phyloP scores from a whole-genome alignment of 2,329 filamentous ascomycete species.

The Ascochyta clinopodiicola region DNA sequence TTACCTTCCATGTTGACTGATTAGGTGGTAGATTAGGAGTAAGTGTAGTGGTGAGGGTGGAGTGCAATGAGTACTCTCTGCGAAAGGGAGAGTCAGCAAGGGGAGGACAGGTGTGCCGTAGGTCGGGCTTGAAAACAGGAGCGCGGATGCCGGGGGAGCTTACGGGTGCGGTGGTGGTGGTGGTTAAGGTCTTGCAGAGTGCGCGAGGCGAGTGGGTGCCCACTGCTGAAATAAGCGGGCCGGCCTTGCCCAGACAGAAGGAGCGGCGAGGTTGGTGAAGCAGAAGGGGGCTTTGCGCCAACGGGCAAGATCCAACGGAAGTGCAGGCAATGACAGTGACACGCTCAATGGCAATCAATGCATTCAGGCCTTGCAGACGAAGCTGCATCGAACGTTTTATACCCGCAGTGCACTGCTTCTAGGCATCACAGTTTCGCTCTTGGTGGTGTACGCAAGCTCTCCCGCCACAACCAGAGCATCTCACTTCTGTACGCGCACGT shows the following conservation, averaged over 20 bases:
- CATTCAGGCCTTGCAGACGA: slow-evolving; percentile 3
- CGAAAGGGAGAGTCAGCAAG: slow-evolving; percentile 39
- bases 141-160: slow-evolving; percentile 42
- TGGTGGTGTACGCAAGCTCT: slow-evolving; percentile 43
- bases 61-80: slow-evolving; percentile 41
- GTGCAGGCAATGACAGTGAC: slow-evolving; percentile 18
- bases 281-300: slow-evolving; percentile 30
- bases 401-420: slow-evolving; percentile 16
- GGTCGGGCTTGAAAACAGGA: slow-evolving; percentile 25
- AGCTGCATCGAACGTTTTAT: slow-evolving; percentile 21
- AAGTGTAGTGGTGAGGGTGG: slow-evolving; percentile 40
- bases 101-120: slow-evolving; percentile 28
- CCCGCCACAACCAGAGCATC: slow-evolving; percentile 39
- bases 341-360: slow-evolving; percentile 6
- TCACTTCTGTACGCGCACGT: slow-evolving; percentile 21
- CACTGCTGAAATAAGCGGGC: slow-evolving; percentile 52
- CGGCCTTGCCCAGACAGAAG: slow-evolving; percentile 48
- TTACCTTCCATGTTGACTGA: slow-evolving; percentile 70
- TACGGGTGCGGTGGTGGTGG: slow-evolving; percentile 43
- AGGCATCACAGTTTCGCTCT: slow-evolving; percentile 20
- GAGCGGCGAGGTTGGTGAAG: slow-evolving; percentile 37
- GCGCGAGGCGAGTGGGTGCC: slow-evolving; percentile 49
- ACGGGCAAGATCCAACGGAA: slow-evolving; percentile 22
- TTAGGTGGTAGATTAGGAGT: slow-evolving; percentile 49
- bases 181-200: slow-evolving; percentile 38